Percentiles rank a stretch among this genome's conserved stretches.
Conservation (phyloP, 2,329 filamentous ascomycete species). For the Beauveria sp. region DNA sequence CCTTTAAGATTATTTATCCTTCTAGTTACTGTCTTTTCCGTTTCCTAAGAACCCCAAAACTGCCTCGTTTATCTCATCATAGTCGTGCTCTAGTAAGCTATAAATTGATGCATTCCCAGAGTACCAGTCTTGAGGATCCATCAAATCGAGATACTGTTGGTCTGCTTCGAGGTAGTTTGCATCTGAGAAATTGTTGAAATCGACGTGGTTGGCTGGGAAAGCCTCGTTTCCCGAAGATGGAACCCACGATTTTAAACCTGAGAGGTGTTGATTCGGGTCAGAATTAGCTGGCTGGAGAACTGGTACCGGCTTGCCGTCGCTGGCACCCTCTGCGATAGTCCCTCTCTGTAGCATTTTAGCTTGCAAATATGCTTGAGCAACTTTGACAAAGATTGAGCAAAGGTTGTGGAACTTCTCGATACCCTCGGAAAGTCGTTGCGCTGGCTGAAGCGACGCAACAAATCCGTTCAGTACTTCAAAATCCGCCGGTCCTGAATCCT, state of each 20-base stretch:
- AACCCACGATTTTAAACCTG: background rate
- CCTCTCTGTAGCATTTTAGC: background rate
- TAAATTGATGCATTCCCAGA: background rate
- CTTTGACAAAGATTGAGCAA: background rate
- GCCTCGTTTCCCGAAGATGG: background rate
- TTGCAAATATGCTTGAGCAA: conserved; percentile 1
- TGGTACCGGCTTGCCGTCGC: background rate
- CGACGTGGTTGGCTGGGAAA: background rate
- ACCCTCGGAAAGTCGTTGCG: background rate
- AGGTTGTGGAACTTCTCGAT: conserved; percentile 4
- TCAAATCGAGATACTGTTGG: background rate
- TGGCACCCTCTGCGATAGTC: background rate
- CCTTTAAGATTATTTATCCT: background rate
- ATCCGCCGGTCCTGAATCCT: background rate
- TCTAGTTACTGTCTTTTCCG: background rate
- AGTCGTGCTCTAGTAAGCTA: background rate
- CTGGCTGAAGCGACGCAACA: background rate
- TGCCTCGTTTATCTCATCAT: background rate
- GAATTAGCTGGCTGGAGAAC: background rate
- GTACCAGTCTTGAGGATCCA: background rate
- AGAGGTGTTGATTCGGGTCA: background rate
- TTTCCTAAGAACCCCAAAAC: background rate
- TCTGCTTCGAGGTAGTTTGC: background rate
- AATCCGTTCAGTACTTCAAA: background rate
- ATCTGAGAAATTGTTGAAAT: background rate